These are phyloP conservation scores for Mangifera indica DNA, from an alignment of 345 rosid species.

Conservation along the genomic window DNA sequence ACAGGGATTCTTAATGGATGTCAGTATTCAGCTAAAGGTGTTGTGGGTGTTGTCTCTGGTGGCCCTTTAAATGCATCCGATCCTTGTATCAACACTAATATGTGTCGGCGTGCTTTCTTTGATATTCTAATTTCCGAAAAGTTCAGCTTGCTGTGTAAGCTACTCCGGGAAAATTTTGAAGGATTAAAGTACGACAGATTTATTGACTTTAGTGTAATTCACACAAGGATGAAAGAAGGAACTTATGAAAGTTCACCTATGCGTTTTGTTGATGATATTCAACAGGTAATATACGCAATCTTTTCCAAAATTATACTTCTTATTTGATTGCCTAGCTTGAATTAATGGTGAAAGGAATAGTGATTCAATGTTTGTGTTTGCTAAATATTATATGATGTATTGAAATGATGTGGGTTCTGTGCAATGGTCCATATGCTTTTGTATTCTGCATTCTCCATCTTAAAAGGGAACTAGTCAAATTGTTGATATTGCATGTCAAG, in stretches of 20 bases:
- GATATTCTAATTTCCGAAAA: constrained; percentile 65
- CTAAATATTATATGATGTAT: not conserved
- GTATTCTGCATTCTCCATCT: not conserved
- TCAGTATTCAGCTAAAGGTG: constrained; percentile 30
- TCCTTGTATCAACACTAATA: constrained; percentile 41
- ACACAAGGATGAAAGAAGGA: constrained; percentile 78
- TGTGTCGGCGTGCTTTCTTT: constrained; percentile 63
- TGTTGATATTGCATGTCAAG: not conserved
- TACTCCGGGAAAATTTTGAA: constrained; percentile 66
- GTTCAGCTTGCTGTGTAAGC: constrained; percentile 67
- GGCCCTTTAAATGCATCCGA: constrained; percentile 35
- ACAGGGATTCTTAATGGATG: constrained; percentile 37
- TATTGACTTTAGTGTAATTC: constrained; percentile 48
- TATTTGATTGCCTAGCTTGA: constrained; percentile 6
- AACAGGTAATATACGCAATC: constrained; percentile 47
- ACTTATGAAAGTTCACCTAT: constrained; percentile 61
- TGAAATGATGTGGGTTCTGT: not conserved
- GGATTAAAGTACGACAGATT: constrained; percentile 57
- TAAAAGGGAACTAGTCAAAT: not conserved
- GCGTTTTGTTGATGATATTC: constrained; percentile 62
- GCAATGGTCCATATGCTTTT: not conserved
- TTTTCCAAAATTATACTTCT: constrained; percentile 3
- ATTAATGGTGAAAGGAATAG: not conserved
- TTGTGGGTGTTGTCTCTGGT: constrained; percentile 35
- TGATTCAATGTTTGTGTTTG: not conserved